Evolutionary conservation across 805 yeast species (phyloP), one percentile per base, ranked within the genome.

Genomic region (Teunomyces panamensis): DNA sequence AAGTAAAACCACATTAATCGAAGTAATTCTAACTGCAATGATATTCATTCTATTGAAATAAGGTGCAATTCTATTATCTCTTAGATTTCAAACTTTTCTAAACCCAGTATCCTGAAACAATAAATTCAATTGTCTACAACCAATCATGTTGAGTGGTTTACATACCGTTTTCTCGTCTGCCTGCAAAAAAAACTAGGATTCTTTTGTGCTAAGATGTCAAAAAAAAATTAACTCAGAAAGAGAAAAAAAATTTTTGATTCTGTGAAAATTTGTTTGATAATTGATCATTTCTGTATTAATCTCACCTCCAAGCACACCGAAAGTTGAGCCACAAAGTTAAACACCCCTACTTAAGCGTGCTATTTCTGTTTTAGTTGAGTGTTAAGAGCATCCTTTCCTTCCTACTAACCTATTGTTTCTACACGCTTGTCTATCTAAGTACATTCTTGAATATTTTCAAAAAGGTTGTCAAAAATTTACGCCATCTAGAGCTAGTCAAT

Each of bases 221-320:
- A 37, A 36, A 37, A 36, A 37, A 37, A 20, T 20, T 26, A n/a
- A 17, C 10, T 16, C 10, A 30, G 32, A 10, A n/a, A 30, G 39
- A 34, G 27, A 17, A 37, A 26, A 36, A 37, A 37, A 37, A 37
- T 37, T 37, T 37, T 37, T 37, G 41, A 26, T 37, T 24, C 30
- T 37, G 26, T 37, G 41, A 37, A 37, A 37, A 37, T 37, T 37
- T 37, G 26, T 37, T 37, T 37, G 41, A n/a, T 26, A 37, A 37
- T 37, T 37, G 30, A 26, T 37, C 41, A 20, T 37, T 37, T 37
- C 27, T 9, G 17, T 24, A 37, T 24, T 26, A 11, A 11, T 17
- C 30, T 37, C 11, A 24, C 30, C 30, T 24, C 30, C 41, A 37
- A 20, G 24, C 24, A 16, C 17, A 37, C 41, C 16, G 27, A 37